These are phyloP conservation scores for Margaritispora aquatica DNA, from an alignment of 495 filamentous ascomycete genomes.

Conservation along the genomic window DNA sequence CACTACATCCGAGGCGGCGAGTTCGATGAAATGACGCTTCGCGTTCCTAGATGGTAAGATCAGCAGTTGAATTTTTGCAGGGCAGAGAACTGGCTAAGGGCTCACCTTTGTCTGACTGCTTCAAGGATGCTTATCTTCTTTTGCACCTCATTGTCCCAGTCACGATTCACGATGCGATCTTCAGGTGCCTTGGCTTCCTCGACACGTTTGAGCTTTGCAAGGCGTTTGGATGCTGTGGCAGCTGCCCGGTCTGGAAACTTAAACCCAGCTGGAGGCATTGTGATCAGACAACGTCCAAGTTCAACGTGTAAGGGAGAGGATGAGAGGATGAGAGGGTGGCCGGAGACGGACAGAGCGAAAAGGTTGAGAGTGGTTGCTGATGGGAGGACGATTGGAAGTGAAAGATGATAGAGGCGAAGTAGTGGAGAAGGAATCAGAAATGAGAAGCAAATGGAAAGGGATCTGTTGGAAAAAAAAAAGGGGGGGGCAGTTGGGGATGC, in stretches of 20 bases:
- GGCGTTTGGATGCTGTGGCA: neutral
- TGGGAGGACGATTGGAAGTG: too few species aligned
- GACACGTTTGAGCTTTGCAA: neutral
- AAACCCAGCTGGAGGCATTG: neutral
- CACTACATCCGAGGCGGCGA: neutral
- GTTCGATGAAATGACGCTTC: neutral
- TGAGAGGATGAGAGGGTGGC: too few species aligned
- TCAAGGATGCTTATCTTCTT: neutral
- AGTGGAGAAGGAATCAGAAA: neutral
- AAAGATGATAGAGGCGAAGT: neutral
- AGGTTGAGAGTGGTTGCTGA: too few species aligned
- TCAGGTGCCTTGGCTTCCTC: neutral
- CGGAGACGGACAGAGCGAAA: neutral
- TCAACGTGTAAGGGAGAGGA: neutral
- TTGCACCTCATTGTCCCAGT: neutral
- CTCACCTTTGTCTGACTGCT: neutral
- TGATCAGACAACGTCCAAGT: neutral
- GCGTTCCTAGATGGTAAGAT: neutral
- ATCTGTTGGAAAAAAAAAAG: neutral
- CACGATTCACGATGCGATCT: neutral
- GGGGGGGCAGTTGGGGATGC: neutral
- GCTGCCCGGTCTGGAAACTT: neutral
- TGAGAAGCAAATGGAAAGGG: too few species aligned
- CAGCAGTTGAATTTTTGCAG: neutral
- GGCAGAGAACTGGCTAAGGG: neutral